Evolutionary conservation across 495 filamentous ascomycete species (phyloP), one percentile per base, ranked within the genome.

Genomic region (Apodospora peruviana): DNA sequence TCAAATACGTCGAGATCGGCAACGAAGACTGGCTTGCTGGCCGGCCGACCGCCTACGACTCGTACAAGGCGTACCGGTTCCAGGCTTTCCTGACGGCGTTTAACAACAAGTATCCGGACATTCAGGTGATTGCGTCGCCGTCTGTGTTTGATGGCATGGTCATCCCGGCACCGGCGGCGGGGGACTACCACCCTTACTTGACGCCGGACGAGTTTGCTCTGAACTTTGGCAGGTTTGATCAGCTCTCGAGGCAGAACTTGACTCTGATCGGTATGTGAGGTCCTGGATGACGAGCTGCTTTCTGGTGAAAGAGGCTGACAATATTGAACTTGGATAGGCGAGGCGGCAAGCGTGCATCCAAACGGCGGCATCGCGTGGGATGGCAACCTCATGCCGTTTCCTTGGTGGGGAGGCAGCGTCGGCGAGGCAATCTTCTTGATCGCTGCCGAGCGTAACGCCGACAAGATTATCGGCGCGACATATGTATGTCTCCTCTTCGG

Each of bases 341-440:
- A 86, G 61, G 83, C 79, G 56, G 81, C 82, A 1, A 70, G 81
- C 19, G 72, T 77, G 5, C 72, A 74, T 21, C 64, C 74, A 3
- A 64, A 71, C 43, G 75, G 74, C 23, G 75, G 73, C 29, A 66
- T 63, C 19, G 68, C 66, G 39, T 82, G 74, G 74, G 45, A 66
- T 24, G 67, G 63, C 0, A 57, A 61, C 7, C 58, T 69, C 34
- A 55, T 53, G 40, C 52, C 60, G 11, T 60, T 65, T 29, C 68
- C 68, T 2, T 72, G 68, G 66, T 85, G 79, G 79, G 75, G 73
- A 47, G 80, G 77, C 34, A 73, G 74, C 36, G 78, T 86, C 34
- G 74, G 69, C 20, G 84, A 90, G 55, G 83, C 82, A 2, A 76
- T 87, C 22, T 85, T 79, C 51, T 73, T 85, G 52, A 73, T 89